Percentiles rank a stretch among this genome's conserved stretches.
phyloP scores from a whole-genome alignment of 2,329 filamentous ascomycete genomes.

The Pezicula neosporulosa region DNA sequence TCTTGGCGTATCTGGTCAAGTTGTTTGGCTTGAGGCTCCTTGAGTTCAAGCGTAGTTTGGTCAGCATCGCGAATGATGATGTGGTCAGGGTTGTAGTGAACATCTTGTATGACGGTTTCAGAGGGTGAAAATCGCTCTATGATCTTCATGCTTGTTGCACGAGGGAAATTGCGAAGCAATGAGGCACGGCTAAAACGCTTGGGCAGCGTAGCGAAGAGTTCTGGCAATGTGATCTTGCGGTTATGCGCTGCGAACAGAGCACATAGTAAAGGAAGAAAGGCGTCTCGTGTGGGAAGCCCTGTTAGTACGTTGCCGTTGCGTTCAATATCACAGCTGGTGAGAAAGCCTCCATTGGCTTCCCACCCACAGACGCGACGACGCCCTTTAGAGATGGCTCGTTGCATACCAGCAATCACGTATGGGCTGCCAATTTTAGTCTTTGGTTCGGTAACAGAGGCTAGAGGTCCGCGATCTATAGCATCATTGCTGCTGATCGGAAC shows the following conservation, averaged over 20 bases:
- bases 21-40: conserved; percentile 8
- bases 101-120: conserved; percentile 16
- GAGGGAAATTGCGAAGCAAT: conserved; percentile 29
- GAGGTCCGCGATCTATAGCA: conserved; percentile 27
- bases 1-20: conserved; percentile 20
- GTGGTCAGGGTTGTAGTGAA: conserved; percentile 13
- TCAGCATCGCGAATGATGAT: conserved; percentile 14
- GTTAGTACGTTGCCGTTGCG: conserved; percentile 24
- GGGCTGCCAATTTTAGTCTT: conserved; percentile 32
- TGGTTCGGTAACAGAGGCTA: conserved; percentile 23
- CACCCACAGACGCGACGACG: conserved; percentile 27
- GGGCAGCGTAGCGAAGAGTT: conserved; percentile 26
- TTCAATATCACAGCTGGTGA: conserved; percentile 28
- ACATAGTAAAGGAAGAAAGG: conserved; percentile 27
- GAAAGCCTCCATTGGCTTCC: conserved; percentile 32
- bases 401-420: conserved; percentile 31
- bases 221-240: conserved; percentile 21
- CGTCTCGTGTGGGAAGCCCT: conserved; percentile 29
- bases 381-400: conserved; percentile 25
- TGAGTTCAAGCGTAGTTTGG: conserved; percentile 5
- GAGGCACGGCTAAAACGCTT: conserved; percentile 27
- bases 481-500: conserved; percentile 31
- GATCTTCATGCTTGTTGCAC: conserved; percentile 27
- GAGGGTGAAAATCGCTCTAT: conserved; percentile 25
- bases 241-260: conserved; percentile 25